Evolutionary conservation across 805 yeast species (phyloP).

Genomic region (Saturnispora hagleri): DNA sequence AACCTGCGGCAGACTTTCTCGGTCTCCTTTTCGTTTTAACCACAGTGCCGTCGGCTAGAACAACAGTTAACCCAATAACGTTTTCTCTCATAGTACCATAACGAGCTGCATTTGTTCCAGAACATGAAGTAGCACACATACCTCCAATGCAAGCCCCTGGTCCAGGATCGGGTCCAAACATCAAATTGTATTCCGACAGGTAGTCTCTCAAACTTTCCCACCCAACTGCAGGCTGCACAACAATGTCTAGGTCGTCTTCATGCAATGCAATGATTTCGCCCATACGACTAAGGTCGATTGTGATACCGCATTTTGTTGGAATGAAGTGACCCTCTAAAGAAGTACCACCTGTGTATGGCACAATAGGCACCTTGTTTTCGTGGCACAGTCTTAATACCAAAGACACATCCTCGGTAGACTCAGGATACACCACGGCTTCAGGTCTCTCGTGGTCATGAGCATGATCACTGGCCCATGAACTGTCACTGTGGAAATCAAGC

Average conservation of each 20-base stretch:
- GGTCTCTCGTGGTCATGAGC: slow-evolving; percentile 27
- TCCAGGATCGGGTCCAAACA: slow-evolving; percentile 74
- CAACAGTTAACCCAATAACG: slow-evolving; percentile 60
- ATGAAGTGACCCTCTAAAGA: slow-evolving; percentile 74
- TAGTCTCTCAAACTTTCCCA: slow-evolving; percentile 63
- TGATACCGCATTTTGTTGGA: slow-evolving; percentile 56
- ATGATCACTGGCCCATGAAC: slow-evolving; percentile 28
- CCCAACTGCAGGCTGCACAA: slow-evolving; percentile 70
- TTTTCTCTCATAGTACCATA: slow-evolving; percentile 79
- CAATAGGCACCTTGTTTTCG: slow-evolving; percentile 53
- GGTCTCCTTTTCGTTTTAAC: slow-evolving; percentile 70
- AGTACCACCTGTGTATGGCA: slow-evolving; percentile 72
- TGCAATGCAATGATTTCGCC: slow-evolving; percentile 48
- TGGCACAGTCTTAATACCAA: slow-evolving; percentile 53
- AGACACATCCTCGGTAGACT: slow-evolving; percentile 58
- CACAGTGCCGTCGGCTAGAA: slow-evolving; percentile 71
- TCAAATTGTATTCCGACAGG: slow-evolving; percentile 37
- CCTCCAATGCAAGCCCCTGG: slow-evolving; percentile 80
- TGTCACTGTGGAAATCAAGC: slow-evolving; percentile 25
- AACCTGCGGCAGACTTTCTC: slow-evolving; percentile 72
- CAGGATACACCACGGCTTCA: slow-evolving; percentile 49
- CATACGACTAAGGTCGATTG: slow-evolving; percentile 56
- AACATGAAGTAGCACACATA: slow-evolving; percentile 67
- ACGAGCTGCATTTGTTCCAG: slow-evolving; percentile 71
- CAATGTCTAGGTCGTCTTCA: slow-evolving; percentile 58